Conservation (phyloP, 768 basidiomycete genomes). For the Auricularia sp. region DNA sequence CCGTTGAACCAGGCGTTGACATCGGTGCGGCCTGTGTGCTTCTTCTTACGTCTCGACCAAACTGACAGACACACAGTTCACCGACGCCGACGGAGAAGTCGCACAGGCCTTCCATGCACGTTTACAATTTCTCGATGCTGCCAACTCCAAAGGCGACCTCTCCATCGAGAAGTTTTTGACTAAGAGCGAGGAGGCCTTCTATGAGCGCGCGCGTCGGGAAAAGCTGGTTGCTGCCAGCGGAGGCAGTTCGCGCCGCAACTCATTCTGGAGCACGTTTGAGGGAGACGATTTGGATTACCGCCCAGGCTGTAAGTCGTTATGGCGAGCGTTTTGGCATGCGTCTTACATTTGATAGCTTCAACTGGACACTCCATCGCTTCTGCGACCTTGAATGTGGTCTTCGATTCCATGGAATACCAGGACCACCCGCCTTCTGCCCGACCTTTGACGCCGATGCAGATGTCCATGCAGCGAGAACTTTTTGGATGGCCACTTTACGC, state of each 20-base stretch:
- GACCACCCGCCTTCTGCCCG: constrained; percentile 40
- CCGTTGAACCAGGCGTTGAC: constrained; percentile 91
- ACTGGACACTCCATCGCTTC: not conserved
- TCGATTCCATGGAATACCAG: constrained; percentile 9
- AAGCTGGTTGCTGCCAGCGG: constrained; percentile 78
- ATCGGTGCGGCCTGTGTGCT: constrained; percentile 40
- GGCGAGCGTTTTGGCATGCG: not conserved
- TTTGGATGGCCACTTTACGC: constrained; percentile 88
- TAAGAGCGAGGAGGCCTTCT: constrained; percentile 91
- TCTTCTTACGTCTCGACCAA: not conserved
- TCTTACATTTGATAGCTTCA: not conserved
- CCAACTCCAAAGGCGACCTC: constrained; percentile 83
- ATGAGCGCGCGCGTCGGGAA: constrained; percentile 80
- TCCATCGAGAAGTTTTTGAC: constrained; percentile 86
- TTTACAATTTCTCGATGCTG: constrained; percentile 62
- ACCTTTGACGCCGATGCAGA: constrained; percentile 77
- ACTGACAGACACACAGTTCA: constrained; percentile 49
- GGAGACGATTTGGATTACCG: constrained; percentile 11
- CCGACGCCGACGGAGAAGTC: constrained; percentile 87
- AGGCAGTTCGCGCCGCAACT: constrained; percentile 67
- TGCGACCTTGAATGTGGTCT: not conserved
- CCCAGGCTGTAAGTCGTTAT: not conserved
- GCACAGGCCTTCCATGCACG: constrained; percentile 83
- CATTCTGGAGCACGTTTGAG: constrained; percentile 64
- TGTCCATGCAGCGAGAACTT: constrained; percentile 70